A percentile compares a stretch with the other conserved stretches of the same genome.
These are phyloP conservation scores for Colletotrichum somersetense DNA, from an alignment of 2,329 filamentous ascomycete genomes.

Conservation along the genomic window DNA sequence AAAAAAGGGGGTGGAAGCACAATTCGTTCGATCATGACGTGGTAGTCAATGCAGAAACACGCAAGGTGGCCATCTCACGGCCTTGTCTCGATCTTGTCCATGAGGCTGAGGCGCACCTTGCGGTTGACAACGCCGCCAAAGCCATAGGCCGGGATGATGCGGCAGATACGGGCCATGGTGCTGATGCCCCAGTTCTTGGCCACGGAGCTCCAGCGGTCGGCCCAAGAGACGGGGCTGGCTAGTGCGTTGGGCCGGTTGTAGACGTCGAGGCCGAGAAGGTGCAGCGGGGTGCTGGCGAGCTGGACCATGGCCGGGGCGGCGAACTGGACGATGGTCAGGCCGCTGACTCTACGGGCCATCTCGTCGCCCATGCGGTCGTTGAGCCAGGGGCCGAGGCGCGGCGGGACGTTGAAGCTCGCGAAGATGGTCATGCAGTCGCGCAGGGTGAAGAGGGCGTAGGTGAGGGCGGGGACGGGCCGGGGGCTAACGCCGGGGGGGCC, in stretches of 20 bases:
- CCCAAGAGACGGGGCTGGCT: conserved; percentile 55
- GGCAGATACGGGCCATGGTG: conserved; percentile 79
- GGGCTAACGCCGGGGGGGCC: conserved; percentile 68
- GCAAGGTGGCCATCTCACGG: conserved; percentile 7
- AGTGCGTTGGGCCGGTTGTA: conserved; percentile 75
- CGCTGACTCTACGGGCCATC: conserved; percentile 62
- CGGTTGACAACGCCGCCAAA: conserved; percentile 89
- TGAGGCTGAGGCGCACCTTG: conserved; percentile 75
- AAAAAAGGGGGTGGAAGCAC: conserved; percentile 11
- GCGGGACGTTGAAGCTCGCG: conserved; percentile 90
- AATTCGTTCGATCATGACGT: conserved; percentile 12
- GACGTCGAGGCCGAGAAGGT: conserved; percentile 86
- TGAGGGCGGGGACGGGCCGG: conserved; percentile 74
- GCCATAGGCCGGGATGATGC: conserved; percentile 91
- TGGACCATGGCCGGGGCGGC: conserved; percentile 83
- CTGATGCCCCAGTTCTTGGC: conserved; percentile 81
- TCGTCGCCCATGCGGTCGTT: conserved; percentile 66
- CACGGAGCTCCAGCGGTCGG: conserved; percentile 76
- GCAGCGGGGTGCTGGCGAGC: conserved; percentile 83
- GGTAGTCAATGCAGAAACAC: background rate
- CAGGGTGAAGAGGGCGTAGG: conserved; percentile 82
- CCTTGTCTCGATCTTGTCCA: conserved; percentile 60
- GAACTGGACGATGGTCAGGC: conserved; percentile 81
- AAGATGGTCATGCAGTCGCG: conserved; percentile 93
- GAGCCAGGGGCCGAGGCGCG: conserved; percentile 79